phyloP scores from a whole-genome alignment of 1,139 yeast genomes.

The Taiozyma sp. region DNA sequence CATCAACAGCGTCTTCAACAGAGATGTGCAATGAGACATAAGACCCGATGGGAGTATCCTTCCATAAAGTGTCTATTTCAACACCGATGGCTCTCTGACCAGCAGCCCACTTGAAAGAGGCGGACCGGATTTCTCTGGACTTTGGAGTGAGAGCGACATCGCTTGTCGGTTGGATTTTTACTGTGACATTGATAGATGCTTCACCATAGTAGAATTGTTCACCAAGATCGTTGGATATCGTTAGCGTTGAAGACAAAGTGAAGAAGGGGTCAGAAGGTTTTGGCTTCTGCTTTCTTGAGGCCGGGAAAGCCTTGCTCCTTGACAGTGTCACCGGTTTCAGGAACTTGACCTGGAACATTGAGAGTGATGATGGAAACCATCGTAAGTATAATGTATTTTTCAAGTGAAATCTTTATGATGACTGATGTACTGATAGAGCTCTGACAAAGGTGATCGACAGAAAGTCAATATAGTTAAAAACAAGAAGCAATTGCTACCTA shows the following conservation, averaged over 20 bases:
- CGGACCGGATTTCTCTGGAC: not conserved
- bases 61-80: constrained; percentile 1
- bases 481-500: no score
- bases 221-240: constrained; percentile 25
- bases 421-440: no score
- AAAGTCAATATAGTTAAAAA: no score
- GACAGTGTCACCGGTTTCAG: constrained; percentile 19
- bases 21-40: constrained; percentile 11
- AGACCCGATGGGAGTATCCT: constrained; percentile 3
- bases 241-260: constrained; percentile 18
- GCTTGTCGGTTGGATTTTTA: constrained; percentile 1
- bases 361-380: no score
- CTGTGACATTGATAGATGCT: constrained; percentile 7
- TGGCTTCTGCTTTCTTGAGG: constrained; percentile 1
- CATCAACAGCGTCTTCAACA: constrained; percentile 9
- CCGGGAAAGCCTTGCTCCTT: constrained; percentile 1
- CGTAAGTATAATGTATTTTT: no score
- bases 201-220: constrained; percentile 25
- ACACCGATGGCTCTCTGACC: constrained; percentile 20
- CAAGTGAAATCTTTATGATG: not conserved
- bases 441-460: no score
- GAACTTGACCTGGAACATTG: constrained; percentile 25
- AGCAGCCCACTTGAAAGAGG: constrained; percentile 12
- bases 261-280: constrained; percentile 9
- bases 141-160: not conserved